Conservation (phyloP, 2,329 filamentous ascomycete species). For the Fusarium floridanum region DNA sequence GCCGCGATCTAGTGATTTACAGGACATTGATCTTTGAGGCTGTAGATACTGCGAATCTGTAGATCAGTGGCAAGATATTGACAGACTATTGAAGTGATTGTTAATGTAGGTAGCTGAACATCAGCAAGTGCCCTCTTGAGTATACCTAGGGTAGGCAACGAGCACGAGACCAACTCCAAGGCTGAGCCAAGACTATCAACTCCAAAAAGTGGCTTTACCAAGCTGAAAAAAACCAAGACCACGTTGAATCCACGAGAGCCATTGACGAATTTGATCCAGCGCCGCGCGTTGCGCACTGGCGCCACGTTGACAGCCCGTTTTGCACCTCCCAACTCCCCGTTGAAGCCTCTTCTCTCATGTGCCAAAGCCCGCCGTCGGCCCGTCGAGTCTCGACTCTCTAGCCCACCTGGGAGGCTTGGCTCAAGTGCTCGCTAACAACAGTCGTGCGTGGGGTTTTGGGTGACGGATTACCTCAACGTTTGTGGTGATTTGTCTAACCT, state of each 20-base stretch:
- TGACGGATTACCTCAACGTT: background rate
- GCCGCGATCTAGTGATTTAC: background rate
- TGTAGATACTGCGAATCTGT: background rate
- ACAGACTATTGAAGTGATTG: background rate
- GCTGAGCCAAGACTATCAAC: background rate
- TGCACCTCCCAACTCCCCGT: background rate
- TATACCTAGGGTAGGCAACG: background rate
- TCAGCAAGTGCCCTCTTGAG: background rate
- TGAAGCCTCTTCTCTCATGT: background rate
- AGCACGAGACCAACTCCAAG: background rate
- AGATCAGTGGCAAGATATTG: background rate
- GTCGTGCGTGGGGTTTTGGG: background rate
- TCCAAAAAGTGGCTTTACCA: background rate
- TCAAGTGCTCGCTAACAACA: background rate
- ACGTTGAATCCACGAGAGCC: background rate
- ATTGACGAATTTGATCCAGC: background rate
- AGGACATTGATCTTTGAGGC: background rate
- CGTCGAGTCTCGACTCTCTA: background rate
- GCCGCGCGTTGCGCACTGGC: background rate
- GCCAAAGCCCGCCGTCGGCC: background rate
- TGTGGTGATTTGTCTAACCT: slow-evolving; percentile 3
- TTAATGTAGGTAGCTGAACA: background rate
- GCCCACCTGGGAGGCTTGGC: background rate
- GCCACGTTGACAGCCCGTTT: background rate
- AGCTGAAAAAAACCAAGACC: background rate